Evolutionary conservation across 257 asterid genomes (phyloP), one percentile per base, ranked within the genome.

Genomic region (Ballota nigra): DNA sequence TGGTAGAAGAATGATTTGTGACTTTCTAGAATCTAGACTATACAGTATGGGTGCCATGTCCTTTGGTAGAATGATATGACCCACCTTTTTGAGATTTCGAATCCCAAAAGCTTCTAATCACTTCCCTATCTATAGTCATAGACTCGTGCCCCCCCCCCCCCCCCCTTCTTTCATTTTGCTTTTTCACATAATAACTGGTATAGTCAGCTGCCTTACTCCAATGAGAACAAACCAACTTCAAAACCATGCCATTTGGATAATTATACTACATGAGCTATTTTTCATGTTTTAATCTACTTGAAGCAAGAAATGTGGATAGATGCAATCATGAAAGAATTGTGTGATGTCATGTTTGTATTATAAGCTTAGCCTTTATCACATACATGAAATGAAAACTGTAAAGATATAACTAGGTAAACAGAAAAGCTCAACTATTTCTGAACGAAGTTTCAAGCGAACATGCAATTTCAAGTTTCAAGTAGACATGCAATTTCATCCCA

Each of bases 361-460:
- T 28, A 19, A 16, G 26, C 16, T 36, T 10, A 20, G 52, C 24
- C 6, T 20, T 68, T 65, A 13, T 12, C 3, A 0, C 28, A 34
- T 34, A 52, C 16, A 41, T 26, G 68, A 24, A 31, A 45, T 19
- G 33, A 10, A 41, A 38, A 18, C 16, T 70, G 12, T 20, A 24
- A 47, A 24, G 11, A 41, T 57, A 8, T 38, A 6, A 70, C 13
- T 20, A 58, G 28, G 15, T 58, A n/a, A 51, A 31, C 72, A 6
- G 29, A 28, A 40, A 45, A 58, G 33, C 5, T 41, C 20, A 60
- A 59, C 61, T 40, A 23, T 45, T 26, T 19, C 22, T 31, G 52
- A 59, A 60, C 34, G 31, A 73, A 64, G 65, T 63, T 51, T 19
- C 47, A 43, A 24, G 60, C 31, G 23, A 28, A 65, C 62, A 65